Evolutionary conservation across 139 green algal genomes (phyloP), one percentile per base, ranked within the genome.

Genomic region (Micractinium conductrix): DNA sequence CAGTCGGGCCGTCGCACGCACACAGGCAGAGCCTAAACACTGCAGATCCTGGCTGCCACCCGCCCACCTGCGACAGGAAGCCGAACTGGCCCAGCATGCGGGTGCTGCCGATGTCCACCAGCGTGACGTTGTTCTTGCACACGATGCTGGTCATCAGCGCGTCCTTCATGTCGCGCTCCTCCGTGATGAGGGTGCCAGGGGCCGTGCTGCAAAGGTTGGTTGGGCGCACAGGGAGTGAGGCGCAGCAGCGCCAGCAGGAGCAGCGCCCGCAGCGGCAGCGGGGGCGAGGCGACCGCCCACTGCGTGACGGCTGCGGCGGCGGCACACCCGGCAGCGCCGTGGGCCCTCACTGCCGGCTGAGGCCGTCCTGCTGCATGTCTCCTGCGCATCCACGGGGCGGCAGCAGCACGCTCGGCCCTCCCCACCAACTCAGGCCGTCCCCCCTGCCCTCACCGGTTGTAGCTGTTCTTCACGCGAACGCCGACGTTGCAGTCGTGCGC

Each of bases 401-500:
- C n/a, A n/a, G n/a, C n/a, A n/a, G n/a, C n/a, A n/a, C n/a, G n/a
- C n/a, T n/a, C n/a, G n/a, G n/a, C n/a, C n/a, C n/a, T n/a, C n/a
- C n/a, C 1, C 63, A 43, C 8, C n/a, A n/a, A 8, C 33, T 33
- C 30, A 42, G 17, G 4, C 28, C 63, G n/a, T 17, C 28, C n/a
- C 0, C 24, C n/a, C 33, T 44, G 43, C 33, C 37, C 45, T 21
- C 40, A 91, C 88, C 93, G 85, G 90, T 99, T 99, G 91, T 99
- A 99, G 42, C 91, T 96, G 90, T 99, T 99, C 91, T 98, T 99
- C 22, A 99, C 97, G 22, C 97, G 92, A 37, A 99, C 97, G 35
- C 84, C 87, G 88, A 98, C 93, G 58, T 87, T 85, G 30, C 58
- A 63, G 45, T 95, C 89, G 79, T 94, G 89, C 53, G 96, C 95